phyloP scores from a whole-genome alignment of 371 early-diverging fungal genomes.

The Mucor sp. region DNA sequence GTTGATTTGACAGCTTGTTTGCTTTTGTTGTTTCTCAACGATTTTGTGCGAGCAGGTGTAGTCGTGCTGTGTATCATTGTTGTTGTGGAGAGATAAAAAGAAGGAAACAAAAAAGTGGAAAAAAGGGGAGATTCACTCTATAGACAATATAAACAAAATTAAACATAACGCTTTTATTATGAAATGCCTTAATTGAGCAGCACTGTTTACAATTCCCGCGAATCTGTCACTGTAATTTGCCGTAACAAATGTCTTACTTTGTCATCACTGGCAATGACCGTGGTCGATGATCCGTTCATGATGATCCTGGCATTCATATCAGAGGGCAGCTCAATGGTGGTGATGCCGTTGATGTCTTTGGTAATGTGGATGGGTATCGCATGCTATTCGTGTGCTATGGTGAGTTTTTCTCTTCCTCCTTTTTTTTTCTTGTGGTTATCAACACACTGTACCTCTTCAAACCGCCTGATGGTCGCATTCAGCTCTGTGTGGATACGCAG shows the following conservation, averaged over 20 bases:
- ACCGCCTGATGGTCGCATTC: slow-evolving; percentile 21
- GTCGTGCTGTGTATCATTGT: background rate
- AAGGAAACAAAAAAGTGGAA: background rate
- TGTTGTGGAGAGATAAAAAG: background rate
- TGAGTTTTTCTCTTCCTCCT: background rate
- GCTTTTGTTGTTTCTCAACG: background rate
- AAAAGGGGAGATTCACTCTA: background rate
- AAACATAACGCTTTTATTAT: background rate
- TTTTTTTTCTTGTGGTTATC: background rate
- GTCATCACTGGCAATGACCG: slow-evolving; percentile 23
- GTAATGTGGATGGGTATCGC: slow-evolving; percentile 19
- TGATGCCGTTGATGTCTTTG: slow-evolving; percentile 19
- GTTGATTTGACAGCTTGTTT: background rate
- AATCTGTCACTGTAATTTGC: slow-evolving; percentile 12
- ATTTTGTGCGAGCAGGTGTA: background rate
- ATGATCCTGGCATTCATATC: slow-evolving; percentile 26
- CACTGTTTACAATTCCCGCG: slow-evolving; percentile 1
- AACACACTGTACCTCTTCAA: slow-evolving; percentile 27
- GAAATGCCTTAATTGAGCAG: background rate
- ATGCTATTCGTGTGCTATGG: background rate
- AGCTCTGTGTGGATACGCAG: slow-evolving; percentile 16
- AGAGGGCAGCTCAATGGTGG: slow-evolving; percentile 19
- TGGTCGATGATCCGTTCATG: slow-evolving; percentile 14
- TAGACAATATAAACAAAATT: slow-evolving; percentile 5
- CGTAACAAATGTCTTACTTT: slow-evolving; percentile 21